phyloP scores from a whole-genome alignment of 2,329 filamentous ascomycete species.

The Diplocarpon rosae region DNA sequence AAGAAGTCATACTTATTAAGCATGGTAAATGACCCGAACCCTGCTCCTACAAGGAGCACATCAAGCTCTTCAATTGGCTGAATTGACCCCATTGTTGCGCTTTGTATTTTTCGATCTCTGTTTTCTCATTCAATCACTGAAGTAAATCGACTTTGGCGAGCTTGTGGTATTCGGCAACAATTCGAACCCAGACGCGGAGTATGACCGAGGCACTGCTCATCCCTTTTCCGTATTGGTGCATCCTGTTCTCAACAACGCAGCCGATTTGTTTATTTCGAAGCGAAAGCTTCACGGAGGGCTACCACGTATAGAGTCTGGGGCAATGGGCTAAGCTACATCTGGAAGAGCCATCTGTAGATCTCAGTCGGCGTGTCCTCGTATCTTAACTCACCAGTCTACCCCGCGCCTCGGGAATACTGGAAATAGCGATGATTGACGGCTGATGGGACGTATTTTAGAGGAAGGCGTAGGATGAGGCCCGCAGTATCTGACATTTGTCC shows the following conservation, averaged over 20 bases:
- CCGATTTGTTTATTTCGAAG: neutral
- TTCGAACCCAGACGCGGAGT: neutral
- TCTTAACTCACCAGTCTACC: neutral
- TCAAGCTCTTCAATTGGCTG: slow-evolving; percentile 2
- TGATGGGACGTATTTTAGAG: too few species aligned
- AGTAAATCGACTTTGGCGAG: too few species aligned
- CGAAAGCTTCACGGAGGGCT: neutral
- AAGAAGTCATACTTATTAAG: slow-evolving; percentile 2
- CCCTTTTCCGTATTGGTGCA: neutral
- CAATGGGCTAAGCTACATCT: neutral
- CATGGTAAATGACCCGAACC: slow-evolving; percentile 4
- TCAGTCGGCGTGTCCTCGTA: neutral
- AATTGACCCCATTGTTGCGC: slow-evolving; percentile 3
- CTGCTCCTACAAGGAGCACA: slow-evolving; percentile 2
- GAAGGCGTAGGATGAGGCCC: neutral
- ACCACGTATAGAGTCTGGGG: neutral
- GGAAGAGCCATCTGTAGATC: neutral
- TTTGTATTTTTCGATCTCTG: neutral
- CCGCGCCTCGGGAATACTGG: slow-evolving; percentile 2
- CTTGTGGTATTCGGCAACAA: neutral
- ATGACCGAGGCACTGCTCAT: neutral
- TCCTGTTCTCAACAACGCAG: neutral
- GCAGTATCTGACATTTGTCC: too few species aligned
- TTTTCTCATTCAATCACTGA: too few species aligned
- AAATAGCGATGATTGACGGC: neutral